Evolutionary conservation across 768 basidiomycete species (phyloP), one percentile per base, ranked within the genome.

Genomic region (Boletus sp.): DNA sequence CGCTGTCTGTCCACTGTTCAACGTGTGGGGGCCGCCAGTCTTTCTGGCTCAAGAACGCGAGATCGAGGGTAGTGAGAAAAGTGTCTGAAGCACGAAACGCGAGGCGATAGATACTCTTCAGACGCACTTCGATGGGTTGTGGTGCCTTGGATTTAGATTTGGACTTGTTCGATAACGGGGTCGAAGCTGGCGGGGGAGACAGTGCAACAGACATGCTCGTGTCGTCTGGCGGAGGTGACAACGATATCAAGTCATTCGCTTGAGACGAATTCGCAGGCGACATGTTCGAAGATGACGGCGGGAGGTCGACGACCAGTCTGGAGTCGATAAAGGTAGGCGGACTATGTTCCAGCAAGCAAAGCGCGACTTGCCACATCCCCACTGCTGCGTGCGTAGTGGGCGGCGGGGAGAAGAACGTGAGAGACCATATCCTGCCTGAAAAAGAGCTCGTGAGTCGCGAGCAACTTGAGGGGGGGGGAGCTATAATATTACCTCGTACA

Each of bases 271-370:
- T 42, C 1, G 29, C 15, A 21, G 47, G 8, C 5, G 15, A 19
- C 17, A 29, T 9, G 37, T 21, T 44, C n/a, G 51, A 47, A 32
- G 49, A 50, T 11, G 57, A 55, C 5, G 57, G 62, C 21, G 70
- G 73, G 23, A 75, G 69, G 0, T 70, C 64, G 37, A 84, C 72
- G 34, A 83, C 50, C 9, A 87, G 70, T 4, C 74, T 74, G 0
- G 81, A 79, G 60, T 85, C 78, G 35, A 87, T 58, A 58, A 74
- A 81, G 5, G 84, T 82, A 3, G 85, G 79, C 0, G 83, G 77
- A 53, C 84, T 84, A 47, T 80, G 72, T 49, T 82, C 80, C 7
- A 80, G 69, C 5, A 87, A 65, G 1, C 75, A 74, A 2, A 87
- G 77, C 1, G 74, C 69, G 32, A 85, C 71, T 37, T 77, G 74